These are phyloP conservation scores for Microdochium trichocladiopsis DNA, from an alignment of 2,329 filamentous ascomycete genomes.

Conservation along the genomic window DNA sequence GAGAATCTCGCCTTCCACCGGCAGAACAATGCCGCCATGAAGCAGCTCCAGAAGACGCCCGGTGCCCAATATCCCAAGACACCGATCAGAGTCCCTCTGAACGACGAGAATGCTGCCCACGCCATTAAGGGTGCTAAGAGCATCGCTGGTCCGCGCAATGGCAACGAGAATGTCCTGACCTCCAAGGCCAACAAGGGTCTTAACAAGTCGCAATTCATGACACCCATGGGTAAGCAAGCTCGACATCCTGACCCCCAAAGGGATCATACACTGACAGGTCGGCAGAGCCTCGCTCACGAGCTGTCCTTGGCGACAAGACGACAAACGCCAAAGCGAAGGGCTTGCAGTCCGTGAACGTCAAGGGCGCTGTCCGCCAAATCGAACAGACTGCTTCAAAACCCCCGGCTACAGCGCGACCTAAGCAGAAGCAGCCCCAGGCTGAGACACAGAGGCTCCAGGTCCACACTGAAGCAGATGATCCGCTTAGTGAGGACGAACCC, in stretches of 20 bases:
- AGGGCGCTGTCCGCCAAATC: slow-evolving; percentile 48
- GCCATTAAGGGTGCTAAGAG: slow-evolving; percentile 53
- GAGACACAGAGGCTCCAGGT: slow-evolving; percentile 55
- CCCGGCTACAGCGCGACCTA: slow-evolving; percentile 49
- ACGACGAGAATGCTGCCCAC: slow-evolving; percentile 75
- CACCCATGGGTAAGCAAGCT: slow-evolving; percentile 63
- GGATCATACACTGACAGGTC: slow-evolving; percentile 5
- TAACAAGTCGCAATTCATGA: slow-evolving; percentile 63
- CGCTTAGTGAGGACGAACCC: slow-evolving; percentile 60
- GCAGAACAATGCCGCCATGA: slow-evolving; percentile 63
- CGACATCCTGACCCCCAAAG: background rate
- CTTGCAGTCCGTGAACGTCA: slow-evolving; percentile 59
- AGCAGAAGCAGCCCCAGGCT: slow-evolving; percentile 44
- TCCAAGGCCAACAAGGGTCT: slow-evolving; percentile 35
- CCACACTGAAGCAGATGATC: slow-evolving; percentile 44
- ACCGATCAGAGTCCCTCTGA: slow-evolving; percentile 67
- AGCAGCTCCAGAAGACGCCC: slow-evolving; percentile 75
- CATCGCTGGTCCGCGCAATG: slow-evolving; percentile 44
- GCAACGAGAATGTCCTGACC: slow-evolving; percentile 48
- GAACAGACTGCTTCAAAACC: slow-evolving; percentile 57
- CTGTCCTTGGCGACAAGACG: slow-evolving; percentile 87
- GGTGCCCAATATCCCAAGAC: slow-evolving; percentile 73
- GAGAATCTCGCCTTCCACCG: slow-evolving; percentile 78
- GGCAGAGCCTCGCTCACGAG: slow-evolving; percentile 60
- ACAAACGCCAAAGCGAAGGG: slow-evolving; percentile 82